phyloP scores from a whole-genome alignment of 2,329 filamentous ascomycete genomes.

The Thelonectria blattea region DNA sequence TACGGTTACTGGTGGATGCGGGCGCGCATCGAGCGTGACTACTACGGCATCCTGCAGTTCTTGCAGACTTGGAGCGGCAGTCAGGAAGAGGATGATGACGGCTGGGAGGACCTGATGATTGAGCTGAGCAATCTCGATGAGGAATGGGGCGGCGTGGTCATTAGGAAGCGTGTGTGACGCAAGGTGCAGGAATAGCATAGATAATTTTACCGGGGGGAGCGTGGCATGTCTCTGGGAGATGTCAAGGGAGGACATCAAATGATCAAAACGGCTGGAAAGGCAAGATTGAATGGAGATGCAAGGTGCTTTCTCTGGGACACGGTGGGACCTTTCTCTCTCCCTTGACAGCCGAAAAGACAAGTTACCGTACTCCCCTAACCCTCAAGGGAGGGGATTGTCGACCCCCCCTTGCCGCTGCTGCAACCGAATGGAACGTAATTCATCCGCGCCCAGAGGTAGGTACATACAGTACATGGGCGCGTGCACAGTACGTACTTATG shows the following conservation, averaged over 20 bases:
- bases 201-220: too few species aligned
- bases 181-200: background rate
- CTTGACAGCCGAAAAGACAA: background rate
- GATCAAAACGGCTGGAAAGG: background rate
- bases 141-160: background rate
- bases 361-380: background rate
- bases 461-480: background rate
- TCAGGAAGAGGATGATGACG: background rate
- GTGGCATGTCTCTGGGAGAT: too few species aligned
- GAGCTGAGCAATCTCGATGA: constrained; percentile 1
- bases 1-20: constrained; percentile 13
- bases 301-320: background rate
- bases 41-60: background rate
- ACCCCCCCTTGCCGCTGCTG: background rate
- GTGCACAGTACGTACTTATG: background rate
- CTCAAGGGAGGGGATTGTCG: background rate
- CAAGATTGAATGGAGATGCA: constrained; percentile 1
- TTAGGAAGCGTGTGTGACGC: background rate
- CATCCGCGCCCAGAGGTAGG: background rate
- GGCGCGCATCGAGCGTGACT: constrained; percentile 3
- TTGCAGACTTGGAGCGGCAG: background rate
- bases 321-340: background rate
- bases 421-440: constrained; percentile 10
- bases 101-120: constrained; percentile 4
- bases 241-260: background rate